Evolutionary conservation across 768 basidiomycete genomes (phyloP).

Genomic region (Floccularia luteovirens): DNA sequence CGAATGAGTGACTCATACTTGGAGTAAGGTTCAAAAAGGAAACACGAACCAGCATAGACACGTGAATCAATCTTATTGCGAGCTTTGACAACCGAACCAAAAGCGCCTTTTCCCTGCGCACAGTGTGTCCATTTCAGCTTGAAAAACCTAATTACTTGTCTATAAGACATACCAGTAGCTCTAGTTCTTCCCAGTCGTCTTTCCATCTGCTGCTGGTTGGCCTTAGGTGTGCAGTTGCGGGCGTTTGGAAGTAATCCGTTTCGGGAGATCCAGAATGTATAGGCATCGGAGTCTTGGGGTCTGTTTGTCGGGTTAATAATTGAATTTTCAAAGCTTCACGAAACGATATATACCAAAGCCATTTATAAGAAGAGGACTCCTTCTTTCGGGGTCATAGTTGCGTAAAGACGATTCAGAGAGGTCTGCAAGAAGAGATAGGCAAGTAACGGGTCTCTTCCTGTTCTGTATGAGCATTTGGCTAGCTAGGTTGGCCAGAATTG

Average conservation of each 20-base stretch:
- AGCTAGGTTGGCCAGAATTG: conserved; percentile 40
- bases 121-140: neutral
- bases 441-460: conserved; percentile 51
- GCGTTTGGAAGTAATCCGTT: conserved; percentile 49
- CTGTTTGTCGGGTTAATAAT: conserved; percentile 13
- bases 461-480: conserved; percentile 53
- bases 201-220: conserved; percentile 76
- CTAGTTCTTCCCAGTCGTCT: conserved; percentile 91
- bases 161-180: conserved; percentile 51
- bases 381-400: conserved; percentile 3
- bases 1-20: too few relatives aligned
- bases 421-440: conserved; percentile 49
- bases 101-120: conserved; percentile 75
- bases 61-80: conserved; percentile 80
- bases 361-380: conserved; percentile 17
- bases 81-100: conserved; percentile 94
- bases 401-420: conserved; percentile 36
- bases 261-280: conserved; percentile 52
- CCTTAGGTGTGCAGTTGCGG: conserved; percentile 18
- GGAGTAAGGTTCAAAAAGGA: neutral
- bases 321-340: neutral
- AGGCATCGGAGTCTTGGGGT: conserved; percentile 45
- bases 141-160: neutral
- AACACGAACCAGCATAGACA: conserved; percentile 66
- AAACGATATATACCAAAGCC: conserved; percentile 12